Conservation (phyloP, 306 rosid genomes). For the Ormosia emarginata region DNA sequence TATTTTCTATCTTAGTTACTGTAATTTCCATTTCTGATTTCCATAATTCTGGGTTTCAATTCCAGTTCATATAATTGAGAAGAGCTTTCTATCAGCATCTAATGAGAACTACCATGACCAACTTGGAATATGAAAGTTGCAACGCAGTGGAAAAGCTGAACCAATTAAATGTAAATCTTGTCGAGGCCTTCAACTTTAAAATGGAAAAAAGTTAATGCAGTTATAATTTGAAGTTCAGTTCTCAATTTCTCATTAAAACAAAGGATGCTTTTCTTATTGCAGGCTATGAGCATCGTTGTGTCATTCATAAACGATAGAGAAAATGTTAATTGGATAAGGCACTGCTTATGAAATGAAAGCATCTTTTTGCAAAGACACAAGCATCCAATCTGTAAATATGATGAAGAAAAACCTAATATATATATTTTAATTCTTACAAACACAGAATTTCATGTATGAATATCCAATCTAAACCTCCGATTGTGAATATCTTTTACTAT, state of each 20-base stretch:
- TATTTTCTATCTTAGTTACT: neutral
- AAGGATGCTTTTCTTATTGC: neutral
- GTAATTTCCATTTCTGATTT: neutral
- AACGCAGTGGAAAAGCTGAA: neutral
- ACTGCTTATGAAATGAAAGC: neutral
- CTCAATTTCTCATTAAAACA: neutral
- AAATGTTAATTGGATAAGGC: neutral
- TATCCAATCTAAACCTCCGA: neutral
- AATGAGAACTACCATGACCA: constrained; percentile 13
- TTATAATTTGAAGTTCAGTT: neutral
- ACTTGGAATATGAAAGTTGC: neutral
- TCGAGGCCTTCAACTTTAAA: constrained; percentile 7
- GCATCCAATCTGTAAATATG: neutral
- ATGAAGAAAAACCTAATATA: neutral
- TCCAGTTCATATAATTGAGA: neutral
- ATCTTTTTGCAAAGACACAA: neutral
- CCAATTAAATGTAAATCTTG: neutral
- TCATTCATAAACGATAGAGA: neutral
- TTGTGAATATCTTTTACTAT: neutral
- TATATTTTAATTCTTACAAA: neutral
- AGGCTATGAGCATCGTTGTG: neutral
- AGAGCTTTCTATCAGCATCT: neutral
- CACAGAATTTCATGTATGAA: neutral
- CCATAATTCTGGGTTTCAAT: neutral
- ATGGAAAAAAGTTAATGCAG: constrained; percentile 1